Evolutionary conservation across 2,329 filamentous ascomycete species (phyloP).

Genomic region (Tolypocladium endophyticum): DNA sequence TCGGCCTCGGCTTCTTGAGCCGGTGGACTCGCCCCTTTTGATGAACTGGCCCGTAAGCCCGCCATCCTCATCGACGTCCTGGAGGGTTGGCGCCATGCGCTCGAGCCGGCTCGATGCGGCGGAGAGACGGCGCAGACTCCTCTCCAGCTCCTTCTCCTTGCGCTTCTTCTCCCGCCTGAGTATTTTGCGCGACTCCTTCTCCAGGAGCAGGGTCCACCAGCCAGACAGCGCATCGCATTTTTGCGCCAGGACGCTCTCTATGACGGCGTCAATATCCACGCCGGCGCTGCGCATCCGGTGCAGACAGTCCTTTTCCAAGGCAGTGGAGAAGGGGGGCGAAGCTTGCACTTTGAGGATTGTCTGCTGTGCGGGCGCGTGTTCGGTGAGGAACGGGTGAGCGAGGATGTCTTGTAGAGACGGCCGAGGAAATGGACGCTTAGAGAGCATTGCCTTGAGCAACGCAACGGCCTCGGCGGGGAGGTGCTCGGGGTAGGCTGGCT

Average conservation of each 20-base stretch:
- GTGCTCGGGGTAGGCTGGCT: slow-evolving; percentile 74
- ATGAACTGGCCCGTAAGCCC: slow-evolving; percentile 35
- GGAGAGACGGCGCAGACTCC: slow-evolving; percentile 72
- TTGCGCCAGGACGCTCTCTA: slow-evolving; percentile 85
- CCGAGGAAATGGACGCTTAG: slow-evolving; percentile 77
- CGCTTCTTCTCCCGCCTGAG: slow-evolving; percentile 69
- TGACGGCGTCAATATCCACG: slow-evolving; percentile 86
- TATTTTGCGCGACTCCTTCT: slow-evolving; percentile 89
- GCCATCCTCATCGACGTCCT: slow-evolving; percentile 71
- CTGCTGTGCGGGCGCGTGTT: slow-evolving; percentile 80
- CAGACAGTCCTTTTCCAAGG: slow-evolving; percentile 80
- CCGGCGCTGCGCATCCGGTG: slow-evolving; percentile 89
- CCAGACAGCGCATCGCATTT: slow-evolving; percentile 83
- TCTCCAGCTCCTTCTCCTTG: slow-evolving; percentile 73
- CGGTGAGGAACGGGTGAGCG: slow-evolving; percentile 75
- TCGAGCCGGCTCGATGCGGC: slow-evolving; percentile 82
- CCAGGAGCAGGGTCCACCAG: slow-evolving; percentile 91
- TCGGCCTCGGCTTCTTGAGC: slow-evolving; percentile 61
- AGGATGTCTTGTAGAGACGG: slow-evolving; percentile 79
- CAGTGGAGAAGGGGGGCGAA: slow-evolving; percentile 72
- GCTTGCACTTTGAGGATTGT: slow-evolving; percentile 77
- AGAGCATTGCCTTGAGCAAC: slow-evolving; percentile 70
- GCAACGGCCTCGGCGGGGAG: slow-evolving; percentile 68
- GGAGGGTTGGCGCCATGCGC: slow-evolving; percentile 64
- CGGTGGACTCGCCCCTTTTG: slow-evolving; percentile 29